Evolutionary conservation across 208 protist genomes (phyloP).

Genomic region (Leishmania lainsoni): DNA sequence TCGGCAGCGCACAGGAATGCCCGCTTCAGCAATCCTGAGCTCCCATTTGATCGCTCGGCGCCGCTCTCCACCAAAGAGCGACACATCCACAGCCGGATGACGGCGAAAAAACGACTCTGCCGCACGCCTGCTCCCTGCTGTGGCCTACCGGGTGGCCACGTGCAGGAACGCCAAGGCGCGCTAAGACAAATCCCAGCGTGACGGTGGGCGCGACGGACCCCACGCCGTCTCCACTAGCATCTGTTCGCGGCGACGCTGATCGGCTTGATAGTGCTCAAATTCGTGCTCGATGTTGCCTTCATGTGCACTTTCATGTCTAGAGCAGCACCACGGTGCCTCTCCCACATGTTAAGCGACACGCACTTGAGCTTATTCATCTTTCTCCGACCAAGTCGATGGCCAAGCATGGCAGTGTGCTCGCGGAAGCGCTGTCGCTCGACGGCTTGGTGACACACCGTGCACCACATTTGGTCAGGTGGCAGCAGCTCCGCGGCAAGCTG

Average conservation of each 20-base stretch:
- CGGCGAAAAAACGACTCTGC: neutral
- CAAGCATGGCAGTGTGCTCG: slow-evolving; percentile 42
- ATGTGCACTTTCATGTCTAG: slow-evolving; percentile 62
- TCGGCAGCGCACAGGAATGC: neutral
- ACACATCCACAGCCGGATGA: neutral
- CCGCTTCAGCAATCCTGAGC: neutral
- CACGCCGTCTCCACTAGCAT: slow-evolving; percentile 24
- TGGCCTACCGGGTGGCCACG: neutral
- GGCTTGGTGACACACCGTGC: slow-evolving; percentile 67
- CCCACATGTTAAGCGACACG: slow-evolving; percentile 81
- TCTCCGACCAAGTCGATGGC: slow-evolving; percentile 52
- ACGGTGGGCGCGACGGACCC: neutral
- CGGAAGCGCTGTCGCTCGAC: slow-evolving; percentile 50
- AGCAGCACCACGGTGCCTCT: slow-evolving; percentile 68
- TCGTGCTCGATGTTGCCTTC: slow-evolving; percentile 56
- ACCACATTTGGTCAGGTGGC: slow-evolving; percentile 76
- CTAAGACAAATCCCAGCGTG: slow-evolving; percentile 13
- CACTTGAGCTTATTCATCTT: slow-evolving; percentile 79
- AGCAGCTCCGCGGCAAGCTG: slow-evolving; percentile 77
- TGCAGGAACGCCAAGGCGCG: neutral
- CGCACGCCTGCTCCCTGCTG: neutral
- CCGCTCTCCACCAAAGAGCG: neutral
- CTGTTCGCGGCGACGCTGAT: slow-evolving; percentile 67
- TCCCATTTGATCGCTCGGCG: neutral
- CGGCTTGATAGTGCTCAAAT: slow-evolving; percentile 58